These are phyloP conservation scores for Gracilaria domingensis DNA, from an alignment of 23 red algal species.

Conservation along the genomic window DNA sequence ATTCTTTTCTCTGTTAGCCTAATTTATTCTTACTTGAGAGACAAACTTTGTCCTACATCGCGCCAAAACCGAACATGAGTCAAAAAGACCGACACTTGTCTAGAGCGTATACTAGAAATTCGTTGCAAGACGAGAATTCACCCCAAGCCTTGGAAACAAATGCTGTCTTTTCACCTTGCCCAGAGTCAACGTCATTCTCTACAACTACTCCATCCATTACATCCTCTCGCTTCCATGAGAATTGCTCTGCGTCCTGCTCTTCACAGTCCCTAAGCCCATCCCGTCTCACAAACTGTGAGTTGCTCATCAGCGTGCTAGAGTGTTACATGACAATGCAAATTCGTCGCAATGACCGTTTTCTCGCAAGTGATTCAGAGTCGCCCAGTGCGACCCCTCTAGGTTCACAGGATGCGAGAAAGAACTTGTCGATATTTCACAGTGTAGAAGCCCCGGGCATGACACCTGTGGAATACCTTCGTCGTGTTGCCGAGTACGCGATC, in stretches of 20 bases:
- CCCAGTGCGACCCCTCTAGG: background rate
- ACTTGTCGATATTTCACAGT: conserved; percentile 59
- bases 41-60: too few species aligned
- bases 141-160: too few species aligned
- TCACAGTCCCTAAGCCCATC: background rate
- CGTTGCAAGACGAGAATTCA: too few species aligned
- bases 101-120: too few species aligned
- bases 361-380: background rate
- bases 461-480: conserved; percentile 55
- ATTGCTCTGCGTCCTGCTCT: background rate
- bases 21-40: too few species aligned
- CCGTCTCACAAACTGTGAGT: conserved; percentile 40
- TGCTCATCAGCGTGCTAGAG: conserved; percentile 65
- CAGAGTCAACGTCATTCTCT: background rate
- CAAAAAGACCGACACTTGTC: too few species aligned
- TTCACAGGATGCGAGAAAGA: background rate
- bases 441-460: conserved; percentile 48
- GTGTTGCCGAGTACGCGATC: conserved; percentile 54
- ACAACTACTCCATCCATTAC: background rate
- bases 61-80: too few species aligned
- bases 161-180: too few species aligned
- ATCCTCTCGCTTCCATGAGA: background rate
- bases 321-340: conserved; percentile 46
- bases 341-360: background rate
- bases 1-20: too few species aligned